Conservation (phyloP, 2,329 filamentous ascomycete genomes). For the Hymenoscyphus salicellus region DNA sequence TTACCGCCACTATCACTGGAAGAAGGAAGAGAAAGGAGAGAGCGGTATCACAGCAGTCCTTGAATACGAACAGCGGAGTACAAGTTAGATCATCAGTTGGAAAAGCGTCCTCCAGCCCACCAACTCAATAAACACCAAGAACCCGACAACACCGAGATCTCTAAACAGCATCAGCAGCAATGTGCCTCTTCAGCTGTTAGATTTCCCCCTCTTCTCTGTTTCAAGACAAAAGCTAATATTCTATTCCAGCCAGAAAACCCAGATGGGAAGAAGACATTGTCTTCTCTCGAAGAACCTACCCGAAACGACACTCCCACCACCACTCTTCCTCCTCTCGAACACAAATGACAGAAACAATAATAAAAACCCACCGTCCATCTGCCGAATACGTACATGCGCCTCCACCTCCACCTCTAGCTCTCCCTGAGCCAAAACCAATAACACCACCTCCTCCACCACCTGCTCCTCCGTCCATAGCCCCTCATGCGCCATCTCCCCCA, state of each 20-base stretch:
- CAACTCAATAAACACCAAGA: not conserved
- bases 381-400: conserved; percentile 21
- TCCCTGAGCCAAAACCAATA: not conserved
- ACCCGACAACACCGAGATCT: not conserved
- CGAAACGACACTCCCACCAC: conserved; percentile 10
- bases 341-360: conserved; percentile 23
- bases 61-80: not conserved
- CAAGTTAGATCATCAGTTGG: not conserved
- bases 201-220: not conserved
- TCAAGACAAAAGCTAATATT: not conserved
- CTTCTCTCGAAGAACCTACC: conserved; percentile 19
- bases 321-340: conserved; percentile 3
- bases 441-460: conserved; percentile 9
- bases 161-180: not conserved
- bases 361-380: conserved; percentile 13
- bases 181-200: conserved; percentile 1
- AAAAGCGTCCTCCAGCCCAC: not conserved
- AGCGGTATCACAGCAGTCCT: not conserved
- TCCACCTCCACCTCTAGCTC: conserved; percentile 13
- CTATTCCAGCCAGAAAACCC: conserved; percentile 18
- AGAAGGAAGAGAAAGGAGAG: not conserved
- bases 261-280: conserved; percentile 30
- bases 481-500: conserved; percentile 9
- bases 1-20: not conserved
- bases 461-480: not conserved